phyloP scores from a whole-genome alignment of 176 grass and related monocot species.

The Alloteropsis semialata region DNA sequence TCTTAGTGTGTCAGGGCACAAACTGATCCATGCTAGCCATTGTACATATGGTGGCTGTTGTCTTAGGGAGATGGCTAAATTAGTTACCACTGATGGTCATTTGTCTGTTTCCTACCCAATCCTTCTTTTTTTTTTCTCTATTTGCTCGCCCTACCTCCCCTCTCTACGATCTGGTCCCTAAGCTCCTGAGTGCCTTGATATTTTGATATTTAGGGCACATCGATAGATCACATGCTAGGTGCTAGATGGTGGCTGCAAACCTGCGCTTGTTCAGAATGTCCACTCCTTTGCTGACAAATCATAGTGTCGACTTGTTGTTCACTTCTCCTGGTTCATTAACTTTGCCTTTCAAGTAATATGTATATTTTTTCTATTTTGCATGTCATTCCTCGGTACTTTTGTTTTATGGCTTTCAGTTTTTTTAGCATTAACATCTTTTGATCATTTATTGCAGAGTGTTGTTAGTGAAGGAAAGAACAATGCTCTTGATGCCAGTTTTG shows the following conservation, averaged over 20 bases:
- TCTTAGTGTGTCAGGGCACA: neutral
- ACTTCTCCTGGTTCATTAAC: neutral
- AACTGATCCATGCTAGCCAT: neutral
- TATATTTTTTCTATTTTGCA: slow-evolving; percentile 6
- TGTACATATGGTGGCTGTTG: neutral
- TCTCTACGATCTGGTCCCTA: neutral
- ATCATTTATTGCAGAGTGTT: slow-evolving; percentile 61
- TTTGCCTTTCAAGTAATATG: slow-evolving; percentile 1
- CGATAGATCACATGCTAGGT: neutral
- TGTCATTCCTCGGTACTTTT: neutral
- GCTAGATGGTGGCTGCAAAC: neutral
- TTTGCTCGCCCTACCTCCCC: neutral
- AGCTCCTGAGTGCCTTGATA: neutral
- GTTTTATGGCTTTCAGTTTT: neutral
- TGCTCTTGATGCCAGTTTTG: slow-evolving; percentile 88
- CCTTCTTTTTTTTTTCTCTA: neutral
- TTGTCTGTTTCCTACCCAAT: neutral
- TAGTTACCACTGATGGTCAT: neutral
- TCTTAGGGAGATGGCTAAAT: neutral
- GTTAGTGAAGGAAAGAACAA: slow-evolving; percentile 79
- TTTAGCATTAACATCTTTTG: slow-evolving; percentile 2
- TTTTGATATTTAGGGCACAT: neutral
- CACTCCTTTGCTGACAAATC: neutral
- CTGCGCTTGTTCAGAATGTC: neutral
- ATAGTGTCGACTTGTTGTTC: neutral